Evolutionary conservation across 2,329 filamentous ascomycete species (phyloP).

Genomic region (Domatiomyces catenatus): DNA sequence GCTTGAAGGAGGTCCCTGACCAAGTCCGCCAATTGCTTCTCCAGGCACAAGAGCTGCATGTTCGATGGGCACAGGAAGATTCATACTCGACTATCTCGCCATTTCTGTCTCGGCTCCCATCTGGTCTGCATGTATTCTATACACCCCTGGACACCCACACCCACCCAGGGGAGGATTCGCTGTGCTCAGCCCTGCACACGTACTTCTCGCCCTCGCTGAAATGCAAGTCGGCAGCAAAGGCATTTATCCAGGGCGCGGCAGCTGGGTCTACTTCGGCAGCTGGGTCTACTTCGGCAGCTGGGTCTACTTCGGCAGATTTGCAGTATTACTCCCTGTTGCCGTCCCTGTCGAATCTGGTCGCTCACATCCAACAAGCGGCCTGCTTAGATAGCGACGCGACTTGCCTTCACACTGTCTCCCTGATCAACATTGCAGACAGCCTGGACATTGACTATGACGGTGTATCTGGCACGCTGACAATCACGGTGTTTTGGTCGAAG

Average conservation of each 20-base stretch:
- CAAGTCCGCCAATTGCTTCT: conserved; percentile 46
- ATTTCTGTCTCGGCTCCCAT: conserved; percentile 57
- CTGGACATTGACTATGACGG: conserved; percentile 67
- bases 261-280: conserved; percentile 48
- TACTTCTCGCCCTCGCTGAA: conserved; percentile 41
- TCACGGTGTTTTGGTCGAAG: conserved; percentile 48
- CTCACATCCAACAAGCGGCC: conserved; percentile 37
- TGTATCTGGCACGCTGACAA: conserved; percentile 47
- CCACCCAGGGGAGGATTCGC: conserved; percentile 17
- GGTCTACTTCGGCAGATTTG: conserved; percentile 45
- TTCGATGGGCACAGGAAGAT: conserved; percentile 57
- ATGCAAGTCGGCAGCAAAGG: conserved; percentile 39
- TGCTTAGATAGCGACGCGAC: conserved; percentile 34
- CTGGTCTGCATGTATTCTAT: conserved; percentile 70
- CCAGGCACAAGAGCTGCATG: conserved; percentile 54
- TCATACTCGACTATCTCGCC: conserved; percentile 49
- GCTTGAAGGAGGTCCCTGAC: conserved; percentile 55
- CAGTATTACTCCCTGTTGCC: conserved; percentile 58
- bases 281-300: conserved; percentile 48
- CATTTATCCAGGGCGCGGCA: conserved; percentile 47
- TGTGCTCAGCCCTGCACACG: conserved; percentile 46
- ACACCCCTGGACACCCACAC: conserved; percentile 35
- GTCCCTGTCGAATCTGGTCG: conserved; percentile 39
- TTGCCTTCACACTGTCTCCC: conserved; percentile 37
- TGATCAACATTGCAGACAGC: conserved; percentile 40